Percentiles rank a stretch among this genome's conserved stretches.
Evolutionary conservation across 176 grass and related monocot genomes (phyloP).

Genomic region (Luzula sylvatica): DNA sequence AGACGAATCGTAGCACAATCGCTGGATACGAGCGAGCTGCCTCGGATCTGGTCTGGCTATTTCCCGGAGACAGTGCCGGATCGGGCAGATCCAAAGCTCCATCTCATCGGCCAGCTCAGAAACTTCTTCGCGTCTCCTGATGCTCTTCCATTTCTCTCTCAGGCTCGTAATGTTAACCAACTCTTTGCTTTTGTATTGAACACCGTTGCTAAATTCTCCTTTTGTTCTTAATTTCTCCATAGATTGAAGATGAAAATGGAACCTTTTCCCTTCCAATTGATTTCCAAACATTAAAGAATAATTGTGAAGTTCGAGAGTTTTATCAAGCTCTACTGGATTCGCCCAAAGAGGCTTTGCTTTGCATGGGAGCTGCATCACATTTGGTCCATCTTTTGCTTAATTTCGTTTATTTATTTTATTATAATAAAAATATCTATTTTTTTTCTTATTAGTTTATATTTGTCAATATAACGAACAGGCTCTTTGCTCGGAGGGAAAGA

Average conservation of each 20-base stretch:
- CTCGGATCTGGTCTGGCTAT: constrained; percentile 44
- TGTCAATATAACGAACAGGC: constrained; percentile 29
- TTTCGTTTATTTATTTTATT: neutral
- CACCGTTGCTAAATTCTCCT: constrained; percentile 6
- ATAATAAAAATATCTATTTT: neutral
- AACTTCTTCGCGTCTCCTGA: constrained; percentile 23
- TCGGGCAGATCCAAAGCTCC: constrained; percentile 21
- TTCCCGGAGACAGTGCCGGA: constrained; percentile 35
- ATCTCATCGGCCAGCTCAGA: constrained; percentile 22
- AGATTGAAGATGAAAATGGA: constrained; percentile 48
- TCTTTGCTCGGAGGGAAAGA: constrained; percentile 13
- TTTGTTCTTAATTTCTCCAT: constrained; percentile 11
- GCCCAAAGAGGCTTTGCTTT: constrained; percentile 65
- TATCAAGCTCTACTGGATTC: constrained; percentile 30
- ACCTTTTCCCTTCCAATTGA: constrained; percentile 43
- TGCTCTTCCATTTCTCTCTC: constrained; percentile 20
- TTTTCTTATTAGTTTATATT: neutral
- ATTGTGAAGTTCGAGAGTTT: constrained; percentile 26
- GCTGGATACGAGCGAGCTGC: neutral
- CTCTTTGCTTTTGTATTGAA: neutral
- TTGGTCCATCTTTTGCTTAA: constrained; percentile 37
- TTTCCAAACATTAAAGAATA: constrained; percentile 44
- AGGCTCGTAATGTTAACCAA: constrained; percentile 12
- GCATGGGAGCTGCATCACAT: constrained; percentile 75
- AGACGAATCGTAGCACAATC: neutral